Evolutionary conservation across 192 early-diverging fungal genomes (phyloP), one percentile per base, ranked within the genome.

Genomic region (Backusella australiensis): DNA sequence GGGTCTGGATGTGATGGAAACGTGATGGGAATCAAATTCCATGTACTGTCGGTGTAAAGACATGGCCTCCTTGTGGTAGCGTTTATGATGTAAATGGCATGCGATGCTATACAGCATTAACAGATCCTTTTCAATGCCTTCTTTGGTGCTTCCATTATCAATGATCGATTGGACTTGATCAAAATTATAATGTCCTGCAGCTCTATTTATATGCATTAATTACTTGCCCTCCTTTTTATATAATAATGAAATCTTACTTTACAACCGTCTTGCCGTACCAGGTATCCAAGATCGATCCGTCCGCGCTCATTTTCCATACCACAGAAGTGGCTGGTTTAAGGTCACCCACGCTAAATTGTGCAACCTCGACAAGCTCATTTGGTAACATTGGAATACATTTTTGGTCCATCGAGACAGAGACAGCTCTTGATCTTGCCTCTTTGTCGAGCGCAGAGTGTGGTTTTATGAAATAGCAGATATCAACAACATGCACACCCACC

Each of bases 351-450:
- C 87, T 90, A 66, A 99, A 90, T 68, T 95, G 97, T 83, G 97
- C 98, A 36, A 99, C 83, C 79, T 98, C 95, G 67, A 94, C 94
- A 38, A 99, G 86, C 32, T 96, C 80, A 63, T 86, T 82, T 8
- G 98, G 98, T 21, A 99, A 82, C 97, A 99, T 98, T 69, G 98
- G 97, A 72, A 99, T 96, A 29, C 93, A 88, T 73, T 94, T 94
- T 78, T 99, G 96, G 26, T 98, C 93, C 72, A 99, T 84, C 77
- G 98, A 95, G 12, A 98, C 97, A 11, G 95, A 96, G 1, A 95
- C 97, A 6, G 94, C 94, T 73, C 98, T 89, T 12, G 92, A 82
- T 39, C 93, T 90, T 2, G 98, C 98, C 78, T 99, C 98, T 66
- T 90, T 80, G 77, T 99, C 98, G 89, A 99, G 94, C 1, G 95